Evolutionary conservation across 306 rosid genomes (phyloP), one percentile per base, ranked within the genome.

Genomic region (Hippophae rhamnoides): DNA sequence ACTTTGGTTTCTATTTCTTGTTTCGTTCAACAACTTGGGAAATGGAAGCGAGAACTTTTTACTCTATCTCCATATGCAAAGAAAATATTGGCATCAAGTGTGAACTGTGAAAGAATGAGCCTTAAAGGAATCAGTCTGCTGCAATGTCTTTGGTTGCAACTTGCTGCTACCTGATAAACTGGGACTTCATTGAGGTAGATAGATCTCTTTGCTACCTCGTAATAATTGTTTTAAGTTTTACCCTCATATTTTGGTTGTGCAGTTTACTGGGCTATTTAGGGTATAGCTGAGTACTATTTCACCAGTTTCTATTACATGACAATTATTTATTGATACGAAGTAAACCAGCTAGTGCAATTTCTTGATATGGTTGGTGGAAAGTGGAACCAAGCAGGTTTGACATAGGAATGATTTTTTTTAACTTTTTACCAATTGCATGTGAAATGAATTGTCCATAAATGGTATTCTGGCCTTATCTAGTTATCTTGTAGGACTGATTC

Each of bases 181-280:
- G 38, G 67, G 69, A 74, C 87, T 74, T 80, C 87, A 64, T 54
- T 64, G 75, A 87, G 93, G 93, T 87, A 87, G 95, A 68, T 87
- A 87, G 95, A 68, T 60, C 69, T 75, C 74, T 77, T 23, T 55
- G 74, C 49, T 49, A 42, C 46, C 61, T 46, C 14, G n/a, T 43
- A 13, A 9, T 58, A 57, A 65, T 69, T 51, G 10, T 47, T 72
- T 9, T 41, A 63, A 54, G 50, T 61, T 50, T 62, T 45, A 43
- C 58, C 52, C 41, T 10, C 52, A 44, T 68, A 57, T 63, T 54
- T 58, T 42, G 23, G 27, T 60, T 45, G 47, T 75, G 63, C 50
- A 38, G 69, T 62, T 66, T 45, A 55, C 48, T 59, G 38, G 25
- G 42, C 48, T 65, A 49, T 26, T 31, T 54, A 41, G 43, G 9